A percentile compares a stretch with the other conserved stretches of the same genome.
Evolutionary conservation across 116 monocot species (phyloP).

Genomic region (Dioscorea cayenensis): DNA sequence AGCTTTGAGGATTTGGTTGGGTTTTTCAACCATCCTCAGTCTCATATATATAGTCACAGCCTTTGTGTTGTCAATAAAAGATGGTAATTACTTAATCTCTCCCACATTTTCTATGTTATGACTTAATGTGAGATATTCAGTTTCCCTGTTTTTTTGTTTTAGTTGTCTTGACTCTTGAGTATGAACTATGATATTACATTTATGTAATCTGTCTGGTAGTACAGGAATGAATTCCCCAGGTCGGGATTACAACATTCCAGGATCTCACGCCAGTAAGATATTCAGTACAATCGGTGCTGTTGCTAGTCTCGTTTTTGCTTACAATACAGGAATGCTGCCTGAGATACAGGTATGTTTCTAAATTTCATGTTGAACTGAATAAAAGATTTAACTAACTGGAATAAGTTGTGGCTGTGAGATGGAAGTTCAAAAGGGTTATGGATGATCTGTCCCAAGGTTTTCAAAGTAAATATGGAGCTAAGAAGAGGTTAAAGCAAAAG

Average conservation of each 20-base stretch:
- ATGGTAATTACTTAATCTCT: conserved; percentile 49
- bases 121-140: too few species aligned
- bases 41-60: conserved; percentile 69
- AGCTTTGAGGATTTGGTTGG: conserved; percentile 81
- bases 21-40: conserved; percentile 81
- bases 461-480: too few species aligned
- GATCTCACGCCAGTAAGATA: conserved; percentile 33
- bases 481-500: too few species aligned
- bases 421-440: too few species aligned
- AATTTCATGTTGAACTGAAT: neutral
- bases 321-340: conserved; percentile 96
- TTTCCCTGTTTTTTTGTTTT: too few species aligned
- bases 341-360: conserved; percentile 75
- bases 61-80: conserved; percentile 57
- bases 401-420: too few species aligned
- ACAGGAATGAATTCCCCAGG: conserved; percentile 39
- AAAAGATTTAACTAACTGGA: neutral
- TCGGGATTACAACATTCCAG: conserved; percentile 71
- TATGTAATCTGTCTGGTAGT: neutral
- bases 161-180: too few species aligned
- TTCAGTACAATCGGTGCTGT: conserved; percentile 75
- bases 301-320: conserved; percentile 85
- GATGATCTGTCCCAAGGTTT: too few species aligned
- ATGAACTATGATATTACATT: neutral
- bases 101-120: neutral